phyloP scores from a whole-genome alignment of 768 basidiomycete genomes.

The Suillus ampliporus region DNA sequence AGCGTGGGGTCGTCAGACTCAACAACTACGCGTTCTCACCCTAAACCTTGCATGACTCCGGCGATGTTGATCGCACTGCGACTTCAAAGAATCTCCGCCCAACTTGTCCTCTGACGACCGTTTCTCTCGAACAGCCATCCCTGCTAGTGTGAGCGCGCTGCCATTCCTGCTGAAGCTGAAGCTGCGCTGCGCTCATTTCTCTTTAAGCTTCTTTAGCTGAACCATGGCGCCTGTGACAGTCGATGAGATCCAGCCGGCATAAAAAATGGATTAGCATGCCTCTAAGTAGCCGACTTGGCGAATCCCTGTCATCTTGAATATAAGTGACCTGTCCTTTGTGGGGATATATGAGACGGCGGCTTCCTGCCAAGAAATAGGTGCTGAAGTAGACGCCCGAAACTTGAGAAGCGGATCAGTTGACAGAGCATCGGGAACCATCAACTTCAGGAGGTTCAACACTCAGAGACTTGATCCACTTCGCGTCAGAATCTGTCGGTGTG shows the following conservation, averaged over 20 bases:
- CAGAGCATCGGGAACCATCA: constrained; percentile 38
- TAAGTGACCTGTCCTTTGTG: background rate
- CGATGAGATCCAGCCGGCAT: background rate
- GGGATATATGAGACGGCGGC: background rate
- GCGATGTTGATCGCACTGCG: constrained; percentile 16
- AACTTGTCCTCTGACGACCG: constrained; percentile 24
- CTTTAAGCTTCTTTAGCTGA: constrained; percentile 14
- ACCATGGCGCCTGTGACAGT: background rate
- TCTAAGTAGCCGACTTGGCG: background rate
- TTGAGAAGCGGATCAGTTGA: constrained; percentile 30
- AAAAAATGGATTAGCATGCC: constrained; percentile 28
- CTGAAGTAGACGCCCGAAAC: constrained; percentile 15
- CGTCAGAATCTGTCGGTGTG: constrained; percentile 45
- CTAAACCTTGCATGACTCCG: constrained; percentile 10
- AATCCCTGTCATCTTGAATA: background rate
- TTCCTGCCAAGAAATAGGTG: constrained; percentile 17
- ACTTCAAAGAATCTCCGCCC: constrained; percentile 25
- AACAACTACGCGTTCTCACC: constrained; percentile 14
- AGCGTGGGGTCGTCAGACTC: constrained; percentile 17
- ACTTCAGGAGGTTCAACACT: constrained; percentile 34
- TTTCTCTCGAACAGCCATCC: constrained; percentile 29
- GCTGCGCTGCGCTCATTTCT: constrained; percentile 29
- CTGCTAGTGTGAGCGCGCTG: constrained; percentile 11
- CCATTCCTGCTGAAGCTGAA: constrained; percentile 22
- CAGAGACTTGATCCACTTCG: constrained; percentile 67